Base-by-base conservation (phyloP, 2,329 filamentous ascomycete genomes). In the Scleromitrula shiraiana region DNA sequence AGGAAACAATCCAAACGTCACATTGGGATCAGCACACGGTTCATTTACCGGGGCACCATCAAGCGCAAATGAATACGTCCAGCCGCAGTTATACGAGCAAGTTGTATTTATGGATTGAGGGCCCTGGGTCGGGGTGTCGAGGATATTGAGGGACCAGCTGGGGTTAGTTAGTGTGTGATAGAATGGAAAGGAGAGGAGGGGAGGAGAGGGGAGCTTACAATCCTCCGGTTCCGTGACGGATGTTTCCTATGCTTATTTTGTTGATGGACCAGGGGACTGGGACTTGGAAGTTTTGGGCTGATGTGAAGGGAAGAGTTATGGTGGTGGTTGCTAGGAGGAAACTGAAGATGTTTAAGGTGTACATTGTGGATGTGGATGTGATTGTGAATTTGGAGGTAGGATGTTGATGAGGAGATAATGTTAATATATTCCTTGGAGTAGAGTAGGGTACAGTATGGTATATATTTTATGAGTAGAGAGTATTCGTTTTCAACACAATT, bases 61-160 rank as follows among this genome's bases (percentile, higher is more conserved):
- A 6, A 53, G 7, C 19, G 55, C 55, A 35, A 55, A 57, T 3
- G 2, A 12, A 32, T 55, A 54, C 20, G 49, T 27, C 3, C 15
- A 37, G 23, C 22, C 35, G 33, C 15, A 37, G 7, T 30, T 37
- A 15, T 50, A 57, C 10, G 5, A 23, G n/a, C 55, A 57, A 3
- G 53, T 52, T 14, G 52, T 51, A 41, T 56, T 55, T 33, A 57
- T 48, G 26, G 47, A 53, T 50, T 57, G 55, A 5, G 53, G 53
- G 6, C 47, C 36, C 2, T 29, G 20, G 2, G 51, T 57, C 1
- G 55, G 51, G 6, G 49, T 50, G 20, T 57, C 55, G 15, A 49
- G 9, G 17, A 57, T 54, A 17, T 48, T 53, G 35, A 57, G 39
- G 20, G 36, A 36, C 55, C 55, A 57, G 26, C 55, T 56, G 33